Conservation (phyloP, 108 stramenopile genomes). For the Cyclotella kingstonii region DNA sequence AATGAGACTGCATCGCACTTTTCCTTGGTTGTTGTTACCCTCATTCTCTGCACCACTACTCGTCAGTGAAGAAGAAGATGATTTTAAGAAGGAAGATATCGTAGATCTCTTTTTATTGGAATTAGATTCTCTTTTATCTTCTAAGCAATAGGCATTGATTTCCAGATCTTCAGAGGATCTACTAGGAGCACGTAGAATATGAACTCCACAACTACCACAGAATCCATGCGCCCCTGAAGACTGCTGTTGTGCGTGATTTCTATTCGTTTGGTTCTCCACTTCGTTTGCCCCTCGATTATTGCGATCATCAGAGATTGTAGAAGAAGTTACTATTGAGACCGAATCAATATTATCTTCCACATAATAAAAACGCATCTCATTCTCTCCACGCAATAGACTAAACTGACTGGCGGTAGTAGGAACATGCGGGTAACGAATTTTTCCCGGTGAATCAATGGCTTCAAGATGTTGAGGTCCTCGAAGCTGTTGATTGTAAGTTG, state of each 20-base stretch:
- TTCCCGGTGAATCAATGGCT: conserved; percentile 54
- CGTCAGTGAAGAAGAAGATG: conserved; percentile 11
- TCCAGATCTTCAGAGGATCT: conserved; percentile 41
- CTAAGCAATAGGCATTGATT: conserved; percentile 71
- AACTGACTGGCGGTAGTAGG: conserved; percentile 52
- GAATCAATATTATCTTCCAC: conserved; percentile 24
- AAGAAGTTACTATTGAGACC: conserved; percentile 1
- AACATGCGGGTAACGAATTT: conserved; percentile 67
- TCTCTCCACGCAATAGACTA: conserved; percentile 46
- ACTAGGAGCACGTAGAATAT: conserved; percentile 66
- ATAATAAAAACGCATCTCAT: conserved; percentile 64
- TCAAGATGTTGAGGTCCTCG: conserved; percentile 49
- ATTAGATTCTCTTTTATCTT: conserved; percentile 5
- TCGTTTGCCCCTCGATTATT: conserved; percentile 21
- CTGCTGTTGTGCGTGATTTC: conserved; percentile 14
- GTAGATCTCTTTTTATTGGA: background rate
- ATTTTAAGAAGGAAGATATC: background rate
- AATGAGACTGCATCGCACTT: background rate
- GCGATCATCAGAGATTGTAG: background rate
- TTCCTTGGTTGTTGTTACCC: background rate
- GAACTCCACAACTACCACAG: conserved; percentile 72
- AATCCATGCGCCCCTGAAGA: conserved; percentile 65
- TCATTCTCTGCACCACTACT: conserved; percentile 3
- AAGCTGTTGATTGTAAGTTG: conserved; percentile 25
- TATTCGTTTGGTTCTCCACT: background rate